Evolutionary conservation across 345 rosid genomes (phyloP), one percentile per base, ranked within the genome.

Genomic region (Arabis hirsuta): DNA sequence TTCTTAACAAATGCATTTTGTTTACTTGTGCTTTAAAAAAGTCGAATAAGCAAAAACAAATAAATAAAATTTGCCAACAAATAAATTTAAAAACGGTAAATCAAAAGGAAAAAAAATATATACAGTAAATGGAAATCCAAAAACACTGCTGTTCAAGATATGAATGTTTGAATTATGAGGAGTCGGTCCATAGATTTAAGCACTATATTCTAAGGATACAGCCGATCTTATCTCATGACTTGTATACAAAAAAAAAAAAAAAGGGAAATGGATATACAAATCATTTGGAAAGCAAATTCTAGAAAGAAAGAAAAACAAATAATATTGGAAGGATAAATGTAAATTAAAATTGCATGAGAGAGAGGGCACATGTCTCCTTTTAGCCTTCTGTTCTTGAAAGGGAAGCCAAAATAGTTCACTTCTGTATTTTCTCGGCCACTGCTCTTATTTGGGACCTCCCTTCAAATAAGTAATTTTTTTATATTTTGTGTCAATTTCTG

Each of bases 291-390:
- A 50, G 19, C 36, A 56, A 62, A 50, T 51, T 60, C 43, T 53
- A 62, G 44, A 53, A 48, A 22, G 26, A 47, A 57, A 45, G 3
- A 22, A n/a, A 14, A 45, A 47, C 1, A 7, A 34, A 34, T 1
- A 34, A 34, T 34, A 36, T n/a, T 55, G 58, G 55, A 36, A 69
- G 60, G 71, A 70, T 69, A 65, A 76, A 70, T 55, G 55, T 46
- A 55, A 63, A 69, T 20, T 20, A 55, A 76, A 69, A 39, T 47
- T 76, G 80, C 80, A 76, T 70, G 80, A 69, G 71, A 76, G 66
- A 62, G 72, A 55, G 62, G 80, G 80, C 76, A 76, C 80, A 76
- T 76, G 80, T 76, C 76, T 47, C 80, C 80, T 70, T 76, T 76
- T 48, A 63, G 71, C 80, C 76, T 76, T 76, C 71, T 69, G 80